Base-by-base conservation (phyloP, 2,329 filamentous ascomycete genomes). In the Hypoxylon sp. region DNA sequence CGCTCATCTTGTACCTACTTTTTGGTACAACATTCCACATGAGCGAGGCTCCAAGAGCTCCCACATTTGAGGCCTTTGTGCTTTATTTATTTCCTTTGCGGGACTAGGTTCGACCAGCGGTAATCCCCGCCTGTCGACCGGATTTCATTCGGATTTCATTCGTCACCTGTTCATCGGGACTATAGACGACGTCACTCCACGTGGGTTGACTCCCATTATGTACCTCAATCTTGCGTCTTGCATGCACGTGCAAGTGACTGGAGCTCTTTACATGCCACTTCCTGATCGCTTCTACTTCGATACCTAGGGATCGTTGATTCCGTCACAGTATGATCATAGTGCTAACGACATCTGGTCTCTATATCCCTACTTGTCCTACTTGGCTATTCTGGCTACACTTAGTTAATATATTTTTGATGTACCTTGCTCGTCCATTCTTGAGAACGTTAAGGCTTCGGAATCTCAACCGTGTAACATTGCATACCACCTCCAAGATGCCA, bases 21-120 rank as follows among this genome's bases (percentile, higher is more conserved):
- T 65, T 66, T 28, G 48, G 72, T 73, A 61, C 61, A 57, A 62
- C 57, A 51, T 65, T 60, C 75, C 72, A 85, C 83, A 78, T 79
- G 80, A 82, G 82, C 82, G 83, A 81, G 83, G 83, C 83, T 85
- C 83, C 83, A 71, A 77, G 82, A 76, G 83, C 76, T 82, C 83
- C 83, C 71, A 84, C 80, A 84, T 83, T 50, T 59, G 65, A n/a
- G 11, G 25, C 41, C 41, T 55, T 55, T 14, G n/a, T 28, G 28
- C 41, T 32, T 41, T 41, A 5, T 41, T 17, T 21, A 43, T 23
- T 41, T 23, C 41, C 43, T 58, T 21, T 48, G 34, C n/a, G 43
- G n/a, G n/a, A 63, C 45, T 63, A 63, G 51, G 30, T 62, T 56
- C 48, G 21, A 46, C 17, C 59, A 63, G 28, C 52, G 38, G 58